phyloP scores from a whole-genome alignment of 352 stramenopile genomes.

The Phytophthora chlamydospora region DNA sequence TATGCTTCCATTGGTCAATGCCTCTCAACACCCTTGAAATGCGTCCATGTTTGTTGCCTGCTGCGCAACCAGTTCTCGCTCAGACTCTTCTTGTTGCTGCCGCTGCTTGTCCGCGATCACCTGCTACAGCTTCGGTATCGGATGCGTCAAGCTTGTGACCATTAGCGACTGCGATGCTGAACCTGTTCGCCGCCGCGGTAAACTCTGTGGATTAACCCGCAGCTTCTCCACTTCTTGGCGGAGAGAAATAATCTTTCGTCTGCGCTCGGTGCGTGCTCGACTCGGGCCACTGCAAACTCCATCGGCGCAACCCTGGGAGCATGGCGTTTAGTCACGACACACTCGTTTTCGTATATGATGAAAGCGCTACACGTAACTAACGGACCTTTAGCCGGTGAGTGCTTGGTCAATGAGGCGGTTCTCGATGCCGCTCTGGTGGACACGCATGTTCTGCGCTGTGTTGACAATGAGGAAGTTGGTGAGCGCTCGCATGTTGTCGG shows the following conservation, averaged over 20 bases:
- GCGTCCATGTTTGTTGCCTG: too few relatives aligned
- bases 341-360: conserved; percentile 15
- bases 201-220: conserved; percentile 21
- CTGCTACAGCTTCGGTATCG: neutral
- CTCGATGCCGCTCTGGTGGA: conserved; percentile 49
- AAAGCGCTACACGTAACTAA: neutral
- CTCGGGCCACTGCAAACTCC: conserved; percentile 21
- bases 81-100: conserved; percentile 21
- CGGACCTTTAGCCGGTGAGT: neutral
- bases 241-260: conserved; percentile 37
- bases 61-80: too few relatives aligned
- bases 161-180: neutral
- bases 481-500: conserved; percentile 39
- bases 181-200: neutral
- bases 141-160: neutral
- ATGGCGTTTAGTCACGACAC: neutral
- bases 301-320: neutral
- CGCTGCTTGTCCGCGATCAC: conserved; percentile 26
- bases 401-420: conserved; percentile 44
- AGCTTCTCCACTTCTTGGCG: conserved; percentile 31
- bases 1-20: too few relatives aligned
- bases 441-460: conserved; percentile 42
- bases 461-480: conserved; percentile 52
- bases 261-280: conserved; percentile 26
- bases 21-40: too few relatives aligned